Evolutionary conservation across 352 stramenopile species (phyloP).

Genomic region (Phytopythium sindhum): DNA sequence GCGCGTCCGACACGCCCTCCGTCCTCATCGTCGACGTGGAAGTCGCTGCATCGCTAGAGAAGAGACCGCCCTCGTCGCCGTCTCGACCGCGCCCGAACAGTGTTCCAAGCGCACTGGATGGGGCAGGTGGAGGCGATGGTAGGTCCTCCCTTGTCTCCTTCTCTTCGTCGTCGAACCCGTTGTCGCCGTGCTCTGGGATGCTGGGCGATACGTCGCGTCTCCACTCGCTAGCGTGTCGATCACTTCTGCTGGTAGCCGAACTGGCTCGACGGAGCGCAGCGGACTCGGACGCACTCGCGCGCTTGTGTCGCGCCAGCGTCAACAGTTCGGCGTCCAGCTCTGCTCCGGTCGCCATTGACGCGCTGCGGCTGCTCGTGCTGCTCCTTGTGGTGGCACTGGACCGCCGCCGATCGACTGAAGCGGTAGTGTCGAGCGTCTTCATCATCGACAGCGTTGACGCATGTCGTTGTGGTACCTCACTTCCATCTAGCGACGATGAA

Average conservation of each 20-base stretch:
- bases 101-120: constrained; percentile 22
- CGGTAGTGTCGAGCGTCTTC: constrained; percentile 29
- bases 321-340: constrained; percentile 54
- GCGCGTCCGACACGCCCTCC: constrained; percentile 47
- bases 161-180: constrained; percentile 4
- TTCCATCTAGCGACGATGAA: neutral
- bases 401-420: neutral
- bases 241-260: neutral
- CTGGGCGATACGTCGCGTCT: constrained; percentile 13
- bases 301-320: constrained; percentile 41
- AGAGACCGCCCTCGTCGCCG: neutral
- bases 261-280: neutral
- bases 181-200: constrained; percentile 32
- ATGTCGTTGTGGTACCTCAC: constrained; percentile 10
- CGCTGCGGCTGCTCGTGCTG: constrained; percentile 7
- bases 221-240: neutral
- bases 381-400: constrained; percentile 12
- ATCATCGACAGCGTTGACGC: constrained; percentile 70
- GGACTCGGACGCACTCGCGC: constrained; percentile 10
- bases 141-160: constrained; percentile 8
- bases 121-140: neutral
- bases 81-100: constrained; percentile 13
- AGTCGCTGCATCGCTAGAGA: neutral
- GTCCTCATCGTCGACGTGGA: neutral
- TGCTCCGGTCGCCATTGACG: neutral